These are phyloP conservation scores for Letharia lupina DNA, from an alignment of 495 filamentous ascomycete genomes.

Conservation along the genomic window DNA sequence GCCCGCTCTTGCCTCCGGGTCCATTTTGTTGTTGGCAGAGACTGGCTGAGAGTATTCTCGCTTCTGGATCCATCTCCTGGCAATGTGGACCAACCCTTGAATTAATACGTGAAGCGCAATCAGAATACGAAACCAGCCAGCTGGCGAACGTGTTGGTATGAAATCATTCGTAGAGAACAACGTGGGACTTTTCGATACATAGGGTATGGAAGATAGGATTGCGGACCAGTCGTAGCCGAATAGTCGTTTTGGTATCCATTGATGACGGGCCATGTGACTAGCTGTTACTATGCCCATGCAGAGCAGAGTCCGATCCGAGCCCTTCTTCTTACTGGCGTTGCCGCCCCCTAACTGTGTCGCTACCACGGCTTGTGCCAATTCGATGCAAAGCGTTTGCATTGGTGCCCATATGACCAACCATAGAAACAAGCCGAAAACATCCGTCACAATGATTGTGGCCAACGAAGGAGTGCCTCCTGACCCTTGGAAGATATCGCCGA, in stretches of 20 bases:
- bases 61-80: conserved; percentile 44
- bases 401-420: conserved; percentile 90
- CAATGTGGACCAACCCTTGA: conserved; percentile 56
- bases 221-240: conserved; percentile 27
- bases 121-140: conserved; percentile 51
- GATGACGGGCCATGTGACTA: conserved; percentile 52
- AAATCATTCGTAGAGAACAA: conserved; percentile 17
- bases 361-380: conserved; percentile 94
- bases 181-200: conserved; percentile 14
- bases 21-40: conserved; percentile 41
- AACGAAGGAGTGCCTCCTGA: conserved; percentile 65
- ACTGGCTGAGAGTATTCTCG: conserved; percentile 40
- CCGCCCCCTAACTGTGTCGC: conserved; percentile 88
- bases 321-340: conserved; percentile 63
- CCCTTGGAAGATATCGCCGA: conserved; percentile 68
- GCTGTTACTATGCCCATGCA: conserved; percentile 72
- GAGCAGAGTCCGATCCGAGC: conserved; percentile 63
- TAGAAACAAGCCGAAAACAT: conserved; percentile 67
- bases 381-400: conserved; percentile 79
- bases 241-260: conserved; percentile 33
- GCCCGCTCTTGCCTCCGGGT: conserved; percentile 49
- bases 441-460: conserved; percentile 72
- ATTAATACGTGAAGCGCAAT: conserved; percentile 85
- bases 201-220: conserved; percentile 25
- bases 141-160: conserved; percentile 16